phyloP scores from a whole-genome alignment of 495 filamentous ascomycete species.

The Geoglossum glabrum region DNA sequence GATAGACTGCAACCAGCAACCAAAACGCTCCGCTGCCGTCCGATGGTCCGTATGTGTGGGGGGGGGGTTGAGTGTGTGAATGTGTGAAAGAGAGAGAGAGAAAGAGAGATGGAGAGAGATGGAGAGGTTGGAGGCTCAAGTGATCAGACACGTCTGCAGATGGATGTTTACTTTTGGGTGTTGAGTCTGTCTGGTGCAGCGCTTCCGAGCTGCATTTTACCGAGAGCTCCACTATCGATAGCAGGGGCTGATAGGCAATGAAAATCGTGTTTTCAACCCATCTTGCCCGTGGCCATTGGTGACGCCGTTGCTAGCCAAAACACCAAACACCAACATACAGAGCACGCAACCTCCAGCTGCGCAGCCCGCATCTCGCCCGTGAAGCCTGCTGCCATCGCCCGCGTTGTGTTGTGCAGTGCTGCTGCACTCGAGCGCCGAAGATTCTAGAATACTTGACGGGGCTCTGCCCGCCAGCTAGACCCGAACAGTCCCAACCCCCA shows the following conservation, averaged over 20 bases:
- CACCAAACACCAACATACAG: neutral
- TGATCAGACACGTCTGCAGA: neutral
- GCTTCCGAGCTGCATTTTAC: neutral
- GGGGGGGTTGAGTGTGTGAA: no score
- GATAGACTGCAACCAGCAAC: no score
- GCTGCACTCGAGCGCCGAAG: neutral
- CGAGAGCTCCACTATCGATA: neutral
- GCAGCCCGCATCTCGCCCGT: no score
- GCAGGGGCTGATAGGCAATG: constrained; percentile 1
- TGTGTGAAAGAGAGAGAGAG: neutral
- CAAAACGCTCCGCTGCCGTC: no score
- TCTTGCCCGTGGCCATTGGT: neutral
- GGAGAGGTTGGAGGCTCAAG: neutral
- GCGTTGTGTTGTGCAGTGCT: neutral
- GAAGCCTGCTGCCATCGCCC: neutral
- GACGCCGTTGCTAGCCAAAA: neutral
- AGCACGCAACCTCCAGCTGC: no score
- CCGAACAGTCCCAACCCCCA: neutral
- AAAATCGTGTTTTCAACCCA: neutral
- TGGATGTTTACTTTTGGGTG: neutral
- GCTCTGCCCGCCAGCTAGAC: neutral
- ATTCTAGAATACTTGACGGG: constrained; percentile 1
- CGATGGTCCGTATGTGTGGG: no score
- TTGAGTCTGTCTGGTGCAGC: neutral
- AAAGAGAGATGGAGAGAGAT: neutral